Percentiles rank a stretch among this genome's conserved stretches.
These are phyloP conservation scores for Solanum phureja DNA, from an alignment of 257 asterid species.

Conservation along the genomic window DNA sequence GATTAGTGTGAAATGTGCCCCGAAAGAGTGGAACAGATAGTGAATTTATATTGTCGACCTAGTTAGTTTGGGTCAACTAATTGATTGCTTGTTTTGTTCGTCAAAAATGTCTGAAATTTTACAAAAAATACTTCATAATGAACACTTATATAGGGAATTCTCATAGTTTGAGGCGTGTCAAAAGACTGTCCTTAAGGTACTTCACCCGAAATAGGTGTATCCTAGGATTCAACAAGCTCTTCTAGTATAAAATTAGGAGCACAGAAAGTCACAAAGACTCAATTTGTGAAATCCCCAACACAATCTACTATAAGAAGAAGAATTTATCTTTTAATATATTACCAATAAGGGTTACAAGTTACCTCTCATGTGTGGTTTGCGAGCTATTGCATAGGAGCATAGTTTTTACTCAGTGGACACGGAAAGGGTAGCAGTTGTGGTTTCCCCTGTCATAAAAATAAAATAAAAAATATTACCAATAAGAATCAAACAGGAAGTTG, in stretches of 20 bases:
- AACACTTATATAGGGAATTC: too few relatives aligned
- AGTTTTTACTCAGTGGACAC: too few relatives aligned
- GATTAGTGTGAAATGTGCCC: background rate
- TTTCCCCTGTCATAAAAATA: too few relatives aligned
- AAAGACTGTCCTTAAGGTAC: too few relatives aligned
- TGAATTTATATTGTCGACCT: background rate
- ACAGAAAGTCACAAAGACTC: background rate
- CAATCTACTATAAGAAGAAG: background rate
- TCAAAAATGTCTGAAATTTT: background rate
- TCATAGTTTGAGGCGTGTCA: too few relatives aligned
- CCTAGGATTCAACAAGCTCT: background rate
- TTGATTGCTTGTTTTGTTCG: background rate
- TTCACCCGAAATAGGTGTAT: background rate
- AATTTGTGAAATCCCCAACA: background rate
- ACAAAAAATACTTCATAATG: too few relatives aligned
- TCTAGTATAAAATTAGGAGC: background rate
- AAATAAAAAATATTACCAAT: too few relatives aligned
- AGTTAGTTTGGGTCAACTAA: background rate
- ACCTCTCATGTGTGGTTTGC: too few relatives aligned
- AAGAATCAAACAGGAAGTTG: background rate
- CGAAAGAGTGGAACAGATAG: background rate
- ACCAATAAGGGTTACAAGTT: too few relatives aligned
- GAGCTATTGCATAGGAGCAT: too few relatives aligned
- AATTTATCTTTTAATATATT: too few relatives aligned
- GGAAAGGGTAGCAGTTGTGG: too few relatives aligned